Evolutionary conservation across 2,329 filamentous ascomycete species (phyloP).

Genomic region (Cordyceps militaris): DNA sequence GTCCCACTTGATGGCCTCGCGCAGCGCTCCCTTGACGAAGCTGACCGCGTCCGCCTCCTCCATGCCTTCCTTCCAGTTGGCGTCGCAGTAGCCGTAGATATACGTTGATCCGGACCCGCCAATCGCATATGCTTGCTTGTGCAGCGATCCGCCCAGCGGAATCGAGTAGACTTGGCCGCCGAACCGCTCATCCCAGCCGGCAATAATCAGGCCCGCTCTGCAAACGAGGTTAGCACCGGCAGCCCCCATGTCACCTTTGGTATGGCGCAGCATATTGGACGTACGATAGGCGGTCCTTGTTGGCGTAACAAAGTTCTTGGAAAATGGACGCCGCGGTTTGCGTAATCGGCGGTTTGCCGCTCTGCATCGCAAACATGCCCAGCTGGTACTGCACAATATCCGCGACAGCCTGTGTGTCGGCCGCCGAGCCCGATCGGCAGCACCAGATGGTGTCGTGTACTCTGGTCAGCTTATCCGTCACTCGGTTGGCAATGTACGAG

Average conservation of each 20-base stretch:
- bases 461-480: constrained; percentile 97
- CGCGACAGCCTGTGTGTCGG: constrained; percentile 94
- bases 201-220: constrained; percentile 94
- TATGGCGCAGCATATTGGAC: constrained; percentile 24
- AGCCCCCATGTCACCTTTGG: background rate
- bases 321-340: constrained; percentile 94
- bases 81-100: constrained; percentile 98
- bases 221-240: constrained; percentile 14
- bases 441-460: constrained; percentile 99
- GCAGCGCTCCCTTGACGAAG: constrained; percentile 86
- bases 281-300: constrained; percentile 89
- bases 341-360: constrained; percentile 84
- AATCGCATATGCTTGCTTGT: constrained; percentile 95
- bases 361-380: constrained; percentile 82
- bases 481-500: constrained; percentile 96
- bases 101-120: constrained; percentile 96
- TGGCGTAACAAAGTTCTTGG: constrained; percentile 95
- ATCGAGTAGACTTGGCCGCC: constrained; percentile 98
- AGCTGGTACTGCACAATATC: constrained; percentile 98
- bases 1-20: constrained; percentile 98
- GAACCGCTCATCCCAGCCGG: constrained; percentile 92
- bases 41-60: constrained; percentile 81
- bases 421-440: constrained; percentile 93
- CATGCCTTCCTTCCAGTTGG: constrained; percentile 94
- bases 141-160: constrained; percentile 88